A percentile compares a stretch with the other conserved stretches of the same genome.
phyloP scores from a whole-genome alignment of 2,329 filamentous ascomycete genomes.

The Coleophoma cylindrospora region DNA sequence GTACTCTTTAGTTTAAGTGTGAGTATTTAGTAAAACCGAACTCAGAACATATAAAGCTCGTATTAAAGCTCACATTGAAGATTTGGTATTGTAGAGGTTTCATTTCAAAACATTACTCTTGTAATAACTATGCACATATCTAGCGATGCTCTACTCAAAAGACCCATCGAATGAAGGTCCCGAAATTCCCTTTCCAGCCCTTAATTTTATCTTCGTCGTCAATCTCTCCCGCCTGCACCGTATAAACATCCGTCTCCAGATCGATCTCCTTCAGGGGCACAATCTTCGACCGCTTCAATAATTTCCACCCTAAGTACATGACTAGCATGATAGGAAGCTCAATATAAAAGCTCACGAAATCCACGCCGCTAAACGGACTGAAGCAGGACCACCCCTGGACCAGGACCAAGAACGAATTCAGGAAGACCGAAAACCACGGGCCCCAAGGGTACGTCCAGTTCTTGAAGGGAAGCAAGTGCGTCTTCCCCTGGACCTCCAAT shows the following conservation, averaged over 20 bases:
- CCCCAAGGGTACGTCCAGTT: conserved; percentile 65
- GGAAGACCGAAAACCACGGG: conserved; percentile 48
- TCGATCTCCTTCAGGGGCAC: conserved; percentile 43
- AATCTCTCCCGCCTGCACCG: conserved; percentile 22
- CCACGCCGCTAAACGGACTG: conserved; percentile 53
- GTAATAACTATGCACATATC: not conserved
- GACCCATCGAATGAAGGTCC: conserved; percentile 21
- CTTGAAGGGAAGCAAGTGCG: conserved; percentile 56
- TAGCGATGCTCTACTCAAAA: conserved; percentile 10
- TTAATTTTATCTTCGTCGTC: conserved; percentile 15
- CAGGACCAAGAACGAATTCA: conserved; percentile 56
- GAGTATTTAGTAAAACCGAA: too few relatives aligned
- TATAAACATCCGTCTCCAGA: conserved; percentile 40
- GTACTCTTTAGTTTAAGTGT: too few relatives aligned
- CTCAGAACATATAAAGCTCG: too few relatives aligned
- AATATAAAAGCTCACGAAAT: conserved; percentile 61
- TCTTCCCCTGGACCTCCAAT: conserved; percentile 51
- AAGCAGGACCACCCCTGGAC: conserved; percentile 62
- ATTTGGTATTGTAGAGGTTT: too few relatives aligned
- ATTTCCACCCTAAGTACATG: conserved; percentile 51
- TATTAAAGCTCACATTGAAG: too few relatives aligned
- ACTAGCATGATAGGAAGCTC: conserved; percentile 55
- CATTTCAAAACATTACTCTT: too few relatives aligned
- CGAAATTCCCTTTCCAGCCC: conserved; percentile 19
- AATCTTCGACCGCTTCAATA: conserved; percentile 39